phyloP scores from a whole-genome alignment of 2,329 filamentous ascomycete genomes.

The Tricladium varicosporioides region DNA sequence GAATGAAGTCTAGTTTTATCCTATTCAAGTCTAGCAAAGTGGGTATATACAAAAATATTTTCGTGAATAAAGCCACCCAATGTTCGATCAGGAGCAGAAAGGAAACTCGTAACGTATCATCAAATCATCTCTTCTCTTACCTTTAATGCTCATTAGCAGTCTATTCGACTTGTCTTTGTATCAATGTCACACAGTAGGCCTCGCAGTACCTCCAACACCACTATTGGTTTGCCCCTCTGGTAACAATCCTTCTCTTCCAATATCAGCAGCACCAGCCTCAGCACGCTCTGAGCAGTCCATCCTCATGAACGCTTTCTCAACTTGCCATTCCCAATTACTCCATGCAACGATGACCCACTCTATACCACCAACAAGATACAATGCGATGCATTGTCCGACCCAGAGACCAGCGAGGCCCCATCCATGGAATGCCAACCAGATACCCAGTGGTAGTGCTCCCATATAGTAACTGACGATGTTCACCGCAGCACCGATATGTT shows the following conservation, averaged over 20 bases:
- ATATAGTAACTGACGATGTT: constrained; percentile 84
- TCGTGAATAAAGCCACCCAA: not conserved
- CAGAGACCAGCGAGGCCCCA: constrained; percentile 80
- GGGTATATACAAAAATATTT: not conserved
- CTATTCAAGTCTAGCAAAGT: not conserved
- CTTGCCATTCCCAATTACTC: constrained; percentile 75
- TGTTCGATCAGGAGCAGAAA: not conserved
- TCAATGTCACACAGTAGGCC: constrained; percentile 1
- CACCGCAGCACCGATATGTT: constrained; percentile 80
- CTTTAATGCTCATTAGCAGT: not conserved
- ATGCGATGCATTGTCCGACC: constrained; percentile 77
- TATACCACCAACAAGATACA: constrained; percentile 74
- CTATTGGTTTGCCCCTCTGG: constrained; percentile 8
- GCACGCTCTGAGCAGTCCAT: constrained; percentile 52
- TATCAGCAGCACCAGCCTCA: constrained; percentile 16
- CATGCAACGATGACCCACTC: constrained; percentile 79
- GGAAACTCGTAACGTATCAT: not conserved
- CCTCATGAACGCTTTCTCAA: constrained; percentile 66
- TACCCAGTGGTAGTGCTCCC: constrained; percentile 75
- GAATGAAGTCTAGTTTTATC: not conserved
- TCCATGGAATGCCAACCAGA: constrained; percentile 81
- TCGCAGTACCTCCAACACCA: constrained; percentile 1
- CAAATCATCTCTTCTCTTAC: not conserved
- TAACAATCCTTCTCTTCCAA: constrained; percentile 4
- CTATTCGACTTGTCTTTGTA: not conserved